Evolutionary conservation across 2,329 filamentous ascomycete species (phyloP), one percentile per base, ranked within the genome.

Genomic region (Ascochyta clinopodiicola): DNA sequence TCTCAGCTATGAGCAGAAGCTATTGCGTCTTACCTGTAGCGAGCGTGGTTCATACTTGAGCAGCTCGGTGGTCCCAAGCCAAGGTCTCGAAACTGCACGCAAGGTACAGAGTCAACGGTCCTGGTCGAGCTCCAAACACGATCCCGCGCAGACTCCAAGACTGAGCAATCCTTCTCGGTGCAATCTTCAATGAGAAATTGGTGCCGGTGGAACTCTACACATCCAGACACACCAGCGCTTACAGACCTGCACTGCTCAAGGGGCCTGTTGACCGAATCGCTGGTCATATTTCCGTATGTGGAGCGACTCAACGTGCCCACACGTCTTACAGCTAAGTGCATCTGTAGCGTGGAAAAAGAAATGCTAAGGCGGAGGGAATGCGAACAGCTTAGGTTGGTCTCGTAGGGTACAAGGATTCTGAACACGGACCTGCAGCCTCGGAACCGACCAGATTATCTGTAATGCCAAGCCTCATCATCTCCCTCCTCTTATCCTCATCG

Each of bases 101-200:
- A 32, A n/a, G 6, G 27, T 43, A 17, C 8, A 22, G 17, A 21
- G 5, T 22, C 10, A 6, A 6, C 10, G 9, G 21, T 19, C 21
- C 12, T 19, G 19, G 6, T 38, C 36, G 10, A 21, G 36, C 36
- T 38, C 36, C 36, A 13, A 6, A 38, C 12, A 21, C 12, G 17
- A 36, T 12, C 2, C 17, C 12, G 2, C 7, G 38, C n/a, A 42
- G 46, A 38, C 35, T 49, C 9, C 31, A 27, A 12, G 6, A 8
- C 37, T 2, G 25, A 10, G 7, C 10, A 24, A 44, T 44, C 39
- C 46, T 49, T 35, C 47, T 50, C 47, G 47, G 47, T 43, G 32
- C 37, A 43, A 37, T 37, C 25, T 32, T 44, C 31, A 50, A 37
- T 19, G 13, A 44, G 38, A 32, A 22, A 43, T 21, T 36, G 31